These are phyloP conservation scores for Boletus semigastroideus DNA, from an alignment of 1,284 basidiomycete species.

Conservation along the genomic window DNA sequence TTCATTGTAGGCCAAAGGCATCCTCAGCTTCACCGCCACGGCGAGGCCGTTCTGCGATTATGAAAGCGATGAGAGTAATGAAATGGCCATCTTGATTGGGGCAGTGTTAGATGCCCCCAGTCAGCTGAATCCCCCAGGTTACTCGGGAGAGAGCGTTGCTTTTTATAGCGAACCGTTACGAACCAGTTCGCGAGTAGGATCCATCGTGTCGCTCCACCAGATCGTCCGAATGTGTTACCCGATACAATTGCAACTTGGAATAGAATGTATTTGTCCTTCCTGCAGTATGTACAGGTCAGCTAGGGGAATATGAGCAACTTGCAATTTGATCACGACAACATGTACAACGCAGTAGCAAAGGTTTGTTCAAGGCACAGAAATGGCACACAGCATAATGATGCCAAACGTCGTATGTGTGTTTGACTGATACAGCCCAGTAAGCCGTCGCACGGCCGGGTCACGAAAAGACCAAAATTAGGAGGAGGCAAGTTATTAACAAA, in stretches of 20 bases:
- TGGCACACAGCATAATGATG: constrained; percentile 24
- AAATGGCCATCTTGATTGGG: background rate
- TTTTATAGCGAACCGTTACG: too few species aligned
- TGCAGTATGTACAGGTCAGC: constrained; percentile 17
- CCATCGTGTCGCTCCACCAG: background rate
- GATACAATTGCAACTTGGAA: background rate
- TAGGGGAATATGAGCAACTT: constrained; percentile 26
- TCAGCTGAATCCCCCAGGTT: too few species aligned
- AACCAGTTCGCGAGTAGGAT: background rate
- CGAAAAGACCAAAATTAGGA: constrained; percentile 22
- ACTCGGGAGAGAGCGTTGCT: too few species aligned
- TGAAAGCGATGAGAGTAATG: background rate
- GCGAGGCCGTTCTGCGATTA: background rate
- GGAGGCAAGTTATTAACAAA: constrained; percentile 6
- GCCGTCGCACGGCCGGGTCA: constrained; percentile 7
- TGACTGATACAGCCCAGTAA: constrained; percentile 14
- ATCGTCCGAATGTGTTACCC: constrained; percentile 7
- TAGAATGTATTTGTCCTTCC: constrained; percentile 20
- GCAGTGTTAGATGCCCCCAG: background rate
- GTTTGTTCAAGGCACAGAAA: constrained; percentile 21
- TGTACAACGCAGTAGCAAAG: constrained; percentile 29
- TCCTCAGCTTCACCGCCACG: background rate
- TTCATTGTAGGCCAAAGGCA: background rate
- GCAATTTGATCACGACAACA: constrained; percentile 26
- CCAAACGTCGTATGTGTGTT: constrained; percentile 20